Evolutionary conservation across 2,329 filamentous ascomycete species (phyloP).

Genomic region (Thermomyces lanuginosus): DNA sequence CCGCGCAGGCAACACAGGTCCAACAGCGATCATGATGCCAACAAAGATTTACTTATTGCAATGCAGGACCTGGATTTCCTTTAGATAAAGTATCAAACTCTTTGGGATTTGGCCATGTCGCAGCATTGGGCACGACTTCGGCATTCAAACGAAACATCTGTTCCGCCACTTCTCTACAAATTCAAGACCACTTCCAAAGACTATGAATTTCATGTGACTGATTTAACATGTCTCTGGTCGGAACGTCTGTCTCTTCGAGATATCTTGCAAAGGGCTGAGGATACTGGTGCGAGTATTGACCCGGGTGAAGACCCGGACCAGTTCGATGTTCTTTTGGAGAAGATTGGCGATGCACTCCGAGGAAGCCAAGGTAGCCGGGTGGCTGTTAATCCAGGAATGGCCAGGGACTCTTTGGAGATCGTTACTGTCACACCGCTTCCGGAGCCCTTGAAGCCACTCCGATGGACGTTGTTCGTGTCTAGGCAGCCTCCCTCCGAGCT

Average conservation of each 20-base stretch:
- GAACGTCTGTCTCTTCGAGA: constrained; percentile 31
- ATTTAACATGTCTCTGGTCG: constrained; percentile 42
- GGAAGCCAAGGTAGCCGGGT: constrained; percentile 16
- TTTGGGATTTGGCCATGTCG: constrained; percentile 20
- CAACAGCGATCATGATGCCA: no score
- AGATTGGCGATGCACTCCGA: constrained; percentile 35
- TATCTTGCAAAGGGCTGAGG: constrained; percentile 34
- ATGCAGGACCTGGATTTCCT: no score
- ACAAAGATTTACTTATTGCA: no score
- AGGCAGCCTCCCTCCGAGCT: constrained; percentile 26
- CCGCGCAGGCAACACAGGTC: no score
- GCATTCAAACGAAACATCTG: constrained; percentile 9
- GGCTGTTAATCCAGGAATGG: constrained; percentile 14
- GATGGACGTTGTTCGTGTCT: constrained; percentile 36
- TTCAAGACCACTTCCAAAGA: constrained; percentile 20
- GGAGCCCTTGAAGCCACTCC: constrained; percentile 34
- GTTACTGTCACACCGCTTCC: constrained; percentile 35
- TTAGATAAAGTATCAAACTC: no score
- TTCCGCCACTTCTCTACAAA: constrained; percentile 25
- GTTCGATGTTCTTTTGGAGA: constrained; percentile 38
- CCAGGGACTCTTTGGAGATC: constrained; percentile 27
- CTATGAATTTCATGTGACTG: constrained; percentile 41
- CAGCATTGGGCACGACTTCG: constrained; percentile 21
- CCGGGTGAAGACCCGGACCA: constrained; percentile 42
- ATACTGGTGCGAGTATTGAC: constrained; percentile 40